Evolutionary conservation across 192 early-diverging fungal species (phyloP).

Genomic region (Umbelopsis isabellina): DNA sequence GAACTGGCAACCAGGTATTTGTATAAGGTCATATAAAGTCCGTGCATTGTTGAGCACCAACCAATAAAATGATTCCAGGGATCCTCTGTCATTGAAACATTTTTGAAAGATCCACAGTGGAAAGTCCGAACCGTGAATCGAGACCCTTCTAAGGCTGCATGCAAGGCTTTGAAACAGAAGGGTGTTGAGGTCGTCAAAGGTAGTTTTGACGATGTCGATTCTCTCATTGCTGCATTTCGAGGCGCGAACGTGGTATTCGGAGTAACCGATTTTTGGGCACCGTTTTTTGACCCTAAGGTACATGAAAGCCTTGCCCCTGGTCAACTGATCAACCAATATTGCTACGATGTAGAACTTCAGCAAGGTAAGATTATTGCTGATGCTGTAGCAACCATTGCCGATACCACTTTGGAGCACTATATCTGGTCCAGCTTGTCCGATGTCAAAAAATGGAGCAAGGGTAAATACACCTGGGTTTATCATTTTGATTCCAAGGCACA

Average conservation of each 20-base stretch:
- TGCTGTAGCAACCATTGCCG: background rate
- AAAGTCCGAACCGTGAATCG: conserved; percentile 29
- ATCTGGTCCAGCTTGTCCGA: background rate
- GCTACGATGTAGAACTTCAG: background rate
- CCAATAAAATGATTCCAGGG: conserved; percentile 8
- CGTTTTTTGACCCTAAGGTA: background rate
- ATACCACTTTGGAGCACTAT: background rate
- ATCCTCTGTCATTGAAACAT: conserved; percentile 20
- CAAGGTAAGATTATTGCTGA: conserved; percentile 6
- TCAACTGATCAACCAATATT: background rate
- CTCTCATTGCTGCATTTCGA: conserved; percentile 27
- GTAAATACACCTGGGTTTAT: conserved; percentile 13
- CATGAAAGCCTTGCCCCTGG: background rate
- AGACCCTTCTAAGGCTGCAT: conserved; percentile 19
- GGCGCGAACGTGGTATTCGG: conserved; percentile 33
- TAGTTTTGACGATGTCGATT: conserved; percentile 21
- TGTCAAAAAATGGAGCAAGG: conserved; percentile 6
- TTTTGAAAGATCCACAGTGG: conserved; percentile 25
- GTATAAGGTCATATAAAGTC: background rate
- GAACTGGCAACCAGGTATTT: conserved; percentile 26
- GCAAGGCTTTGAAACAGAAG: conserved; percentile 18
- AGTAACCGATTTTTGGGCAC: conserved; percentile 19
- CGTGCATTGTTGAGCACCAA: background rate
- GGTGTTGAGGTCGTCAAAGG: conserved; percentile 32
- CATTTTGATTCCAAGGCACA: conserved; percentile 8